Conservation (phyloP, 2,329 filamentous ascomycete species). For the Alternaria arborescens region DNA sequence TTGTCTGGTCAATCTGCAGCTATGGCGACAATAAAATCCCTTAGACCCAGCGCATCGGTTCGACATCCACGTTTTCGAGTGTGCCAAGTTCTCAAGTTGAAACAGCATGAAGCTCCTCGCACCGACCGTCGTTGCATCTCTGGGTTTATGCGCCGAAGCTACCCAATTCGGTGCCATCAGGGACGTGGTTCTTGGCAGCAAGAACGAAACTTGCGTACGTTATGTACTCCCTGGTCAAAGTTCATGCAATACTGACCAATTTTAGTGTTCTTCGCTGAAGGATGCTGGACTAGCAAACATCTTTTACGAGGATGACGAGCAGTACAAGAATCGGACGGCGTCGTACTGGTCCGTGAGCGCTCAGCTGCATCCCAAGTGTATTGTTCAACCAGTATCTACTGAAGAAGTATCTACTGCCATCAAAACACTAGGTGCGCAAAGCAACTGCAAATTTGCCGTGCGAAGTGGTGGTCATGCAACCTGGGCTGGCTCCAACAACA, state of each 20-base stretch:
- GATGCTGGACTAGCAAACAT: slow-evolving; percentile 24
- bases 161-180: neutral
- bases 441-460: slow-evolving; percentile 31
- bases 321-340: slow-evolving; percentile 25
- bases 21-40: slow-evolving; percentile 3
- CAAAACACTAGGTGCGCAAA: slow-evolving; percentile 17
- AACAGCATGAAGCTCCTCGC: slow-evolving; percentile 17
- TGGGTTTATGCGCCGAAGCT: slow-evolving; percentile 10
- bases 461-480: slow-evolving; percentile 40
- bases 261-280: slow-evolving; percentile 30
- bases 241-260: slow-evolving; percentile 14
- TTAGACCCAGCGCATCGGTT: slow-evolving; percentile 3
- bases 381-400: slow-evolving; percentile 40
- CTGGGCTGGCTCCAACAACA: slow-evolving; percentile 42
- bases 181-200: neutral
- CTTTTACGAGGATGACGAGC: slow-evolving; percentile 21
- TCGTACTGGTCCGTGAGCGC: slow-evolving; percentile 40
- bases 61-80: slow-evolving; percentile 12
- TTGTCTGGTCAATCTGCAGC: neutral
- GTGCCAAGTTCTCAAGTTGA: slow-evolving; percentile 12
- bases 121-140: slow-evolving; percentile 6
- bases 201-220: slow-evolving; percentile 15
- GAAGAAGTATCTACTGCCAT: slow-evolving; percentile 34
- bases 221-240: neutral
- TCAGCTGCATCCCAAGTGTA: slow-evolving; percentile 39